These are phyloP conservation scores for Lepidium didymum DNA, from an alignment of 345 rosid species.

Conservation along the genomic window DNA sequence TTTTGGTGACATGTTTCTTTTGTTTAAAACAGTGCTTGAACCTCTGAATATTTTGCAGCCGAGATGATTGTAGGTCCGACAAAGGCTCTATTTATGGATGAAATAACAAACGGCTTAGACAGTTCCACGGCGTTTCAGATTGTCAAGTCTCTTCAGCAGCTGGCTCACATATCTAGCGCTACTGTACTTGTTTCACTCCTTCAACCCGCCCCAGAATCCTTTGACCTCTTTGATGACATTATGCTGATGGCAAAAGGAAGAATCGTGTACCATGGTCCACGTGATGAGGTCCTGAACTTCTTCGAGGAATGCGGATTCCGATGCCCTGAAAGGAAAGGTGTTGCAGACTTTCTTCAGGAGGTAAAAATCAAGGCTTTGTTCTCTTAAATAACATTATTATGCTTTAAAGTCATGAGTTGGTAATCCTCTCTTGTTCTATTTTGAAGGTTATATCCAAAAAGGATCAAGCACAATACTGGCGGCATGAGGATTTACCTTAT, in stretches of 20 bases:
- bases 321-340: conserved; percentile 78
- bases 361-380: conserved; percentile 22
- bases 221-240: conserved; percentile 63
- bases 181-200: conserved; percentile 69
- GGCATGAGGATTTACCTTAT: conserved; percentile 45
- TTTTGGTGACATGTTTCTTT: conserved; percentile 4
- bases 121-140: conserved; percentile 82
- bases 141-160: conserved; percentile 63
- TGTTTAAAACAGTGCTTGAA: background rate
- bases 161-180: conserved; percentile 46
- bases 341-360: conserved; percentile 82
- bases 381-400: background rate
- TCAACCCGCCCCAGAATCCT: conserved; percentile 84
- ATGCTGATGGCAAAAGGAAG: conserved; percentile 68
- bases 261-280: conserved; percentile 73
- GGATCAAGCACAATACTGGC: conserved; percentile 89
- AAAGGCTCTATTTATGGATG: conserved; percentile 58
- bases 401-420: background rate
- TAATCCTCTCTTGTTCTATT: background rate
- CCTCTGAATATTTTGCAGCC: conserved; percentile 28
- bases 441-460: conserved; percentile 56
- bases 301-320: conserved; percentile 61
- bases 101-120: conserved; percentile 74
- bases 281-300: conserved; percentile 50
- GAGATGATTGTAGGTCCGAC: conserved; percentile 73